A percentile compares a stretch with the other conserved stretches of the same genome.
phyloP scores from a whole-genome alignment of 148 eudicot species.

The Rhododendron simsii region DNA sequence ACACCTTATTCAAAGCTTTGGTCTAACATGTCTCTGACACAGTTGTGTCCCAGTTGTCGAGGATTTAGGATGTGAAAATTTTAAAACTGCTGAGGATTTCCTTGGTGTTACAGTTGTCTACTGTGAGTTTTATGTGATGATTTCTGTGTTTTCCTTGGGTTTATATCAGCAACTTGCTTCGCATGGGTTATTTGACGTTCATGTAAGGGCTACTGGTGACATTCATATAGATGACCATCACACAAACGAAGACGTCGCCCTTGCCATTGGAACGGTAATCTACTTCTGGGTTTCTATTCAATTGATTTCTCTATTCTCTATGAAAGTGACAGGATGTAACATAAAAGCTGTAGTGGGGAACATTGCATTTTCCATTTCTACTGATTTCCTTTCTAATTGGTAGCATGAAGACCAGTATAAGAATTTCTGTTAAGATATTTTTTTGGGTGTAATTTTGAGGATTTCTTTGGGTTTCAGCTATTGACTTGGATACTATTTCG shows the following conservation, averaged over 20 bases:
- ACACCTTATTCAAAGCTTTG: neutral
- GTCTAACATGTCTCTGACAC: neutral
- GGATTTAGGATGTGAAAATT: neutral
- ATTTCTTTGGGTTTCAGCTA: neutral
- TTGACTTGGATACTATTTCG: neutral
- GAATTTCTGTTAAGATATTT: neutral
- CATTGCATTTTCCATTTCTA: neutral
- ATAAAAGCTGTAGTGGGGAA: neutral
- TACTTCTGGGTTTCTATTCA: neutral
- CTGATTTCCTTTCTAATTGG: neutral
- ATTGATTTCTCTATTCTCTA: neutral
- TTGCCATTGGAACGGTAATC: constrained; percentile 89
- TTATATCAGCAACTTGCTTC: constrained; percentile 85
- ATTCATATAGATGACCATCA: constrained; percentile 98
- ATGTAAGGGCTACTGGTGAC: constrained; percentile 93
- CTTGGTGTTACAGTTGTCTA: no score
- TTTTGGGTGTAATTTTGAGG: neutral
- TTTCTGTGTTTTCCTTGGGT: neutral
- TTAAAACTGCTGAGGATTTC: neutral
- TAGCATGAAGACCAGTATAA: neutral
- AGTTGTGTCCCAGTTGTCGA: neutral
- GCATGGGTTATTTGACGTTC: constrained; percentile 89
- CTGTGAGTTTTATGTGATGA: neutral
- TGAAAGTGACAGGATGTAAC: neutral
- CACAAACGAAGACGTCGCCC: constrained; percentile 96